phyloP scores from a whole-genome alignment of 1,284 basidiomycete genomes.

The Fomitopsis betulina region DNA sequence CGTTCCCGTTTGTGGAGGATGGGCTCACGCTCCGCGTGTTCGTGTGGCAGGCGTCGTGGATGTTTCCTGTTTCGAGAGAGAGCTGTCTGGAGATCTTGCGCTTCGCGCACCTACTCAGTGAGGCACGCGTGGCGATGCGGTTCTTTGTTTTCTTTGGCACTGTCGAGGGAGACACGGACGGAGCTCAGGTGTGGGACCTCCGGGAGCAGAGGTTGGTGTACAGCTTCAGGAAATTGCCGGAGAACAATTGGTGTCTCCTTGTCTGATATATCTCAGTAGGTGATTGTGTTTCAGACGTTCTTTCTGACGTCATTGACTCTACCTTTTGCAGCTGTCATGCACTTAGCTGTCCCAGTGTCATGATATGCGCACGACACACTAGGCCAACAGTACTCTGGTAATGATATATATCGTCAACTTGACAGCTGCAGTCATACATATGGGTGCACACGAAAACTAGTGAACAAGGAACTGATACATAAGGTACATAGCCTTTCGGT shows the following conservation, averaged over 20 bases:
- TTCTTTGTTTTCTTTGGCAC: not conserved
- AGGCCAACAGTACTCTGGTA: no score
- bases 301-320: no score
- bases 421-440: no score
- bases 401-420: no score
- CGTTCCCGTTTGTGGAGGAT: not conserved
- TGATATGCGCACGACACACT: no score
- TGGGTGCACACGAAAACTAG: no score
- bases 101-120: not conserved
- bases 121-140: not conserved
- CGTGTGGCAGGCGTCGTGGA: not conserved
- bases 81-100: not conserved
- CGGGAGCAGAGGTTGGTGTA: not conserved
- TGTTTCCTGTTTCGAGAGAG: not conserved
- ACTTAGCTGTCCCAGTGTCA: no score
- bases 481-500: no score
- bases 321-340: no score
- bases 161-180: not conserved
- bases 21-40: not conserved
- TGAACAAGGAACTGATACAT: no score
- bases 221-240: not conserved
- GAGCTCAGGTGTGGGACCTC: not conserved
- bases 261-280: not conserved
- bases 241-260: not conserved
- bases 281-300: no score